Evolutionary conservation across 768 basidiomycete species (phyloP).

Genomic region (Fomitopsis pulvina): DNA sequence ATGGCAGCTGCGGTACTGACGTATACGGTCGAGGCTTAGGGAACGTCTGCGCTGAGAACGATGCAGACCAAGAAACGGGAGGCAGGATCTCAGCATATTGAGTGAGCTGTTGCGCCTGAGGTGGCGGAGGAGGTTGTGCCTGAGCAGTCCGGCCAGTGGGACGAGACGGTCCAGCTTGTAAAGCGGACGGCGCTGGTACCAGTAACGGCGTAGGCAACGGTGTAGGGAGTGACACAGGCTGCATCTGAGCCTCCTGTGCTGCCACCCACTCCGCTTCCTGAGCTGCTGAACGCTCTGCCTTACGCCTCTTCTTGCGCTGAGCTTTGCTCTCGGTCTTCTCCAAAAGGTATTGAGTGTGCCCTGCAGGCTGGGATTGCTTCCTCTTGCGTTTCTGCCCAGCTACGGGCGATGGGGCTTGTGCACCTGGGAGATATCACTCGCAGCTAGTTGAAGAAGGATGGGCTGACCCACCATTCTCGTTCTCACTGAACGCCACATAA

Average conservation of each 20-base stretch:
- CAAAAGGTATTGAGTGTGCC: not conserved
- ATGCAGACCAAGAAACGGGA: not conserved
- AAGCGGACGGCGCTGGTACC: not conserved
- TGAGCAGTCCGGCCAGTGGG: not conserved
- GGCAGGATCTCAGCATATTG: not conserved
- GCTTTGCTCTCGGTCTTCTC: conserved; percentile 7
- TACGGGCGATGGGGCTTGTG: not conserved
- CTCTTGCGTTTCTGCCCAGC: conserved; percentile 13
- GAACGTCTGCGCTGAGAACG: not conserved
- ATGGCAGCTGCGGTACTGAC: not conserved
- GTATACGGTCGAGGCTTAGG: not conserved
- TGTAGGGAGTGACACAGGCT: not conserved
- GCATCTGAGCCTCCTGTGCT: not conserved
- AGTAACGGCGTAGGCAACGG: too few relatives aligned
- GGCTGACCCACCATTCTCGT: not conserved
- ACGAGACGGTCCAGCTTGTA: not conserved
- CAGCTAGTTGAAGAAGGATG: not conserved
- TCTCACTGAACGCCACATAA: not conserved
- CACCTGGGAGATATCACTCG: not conserved
- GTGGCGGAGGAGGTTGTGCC: not conserved
- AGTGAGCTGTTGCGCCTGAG: not conserved
- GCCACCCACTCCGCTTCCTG: not conserved
- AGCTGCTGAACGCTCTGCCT: not conserved
- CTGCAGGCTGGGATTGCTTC: not conserved
- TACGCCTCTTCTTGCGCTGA: conserved; percentile 13